Evolutionary conservation across 2,329 filamentous ascomycete genomes (phyloP).

Genomic region (Penicillium sp.): DNA sequence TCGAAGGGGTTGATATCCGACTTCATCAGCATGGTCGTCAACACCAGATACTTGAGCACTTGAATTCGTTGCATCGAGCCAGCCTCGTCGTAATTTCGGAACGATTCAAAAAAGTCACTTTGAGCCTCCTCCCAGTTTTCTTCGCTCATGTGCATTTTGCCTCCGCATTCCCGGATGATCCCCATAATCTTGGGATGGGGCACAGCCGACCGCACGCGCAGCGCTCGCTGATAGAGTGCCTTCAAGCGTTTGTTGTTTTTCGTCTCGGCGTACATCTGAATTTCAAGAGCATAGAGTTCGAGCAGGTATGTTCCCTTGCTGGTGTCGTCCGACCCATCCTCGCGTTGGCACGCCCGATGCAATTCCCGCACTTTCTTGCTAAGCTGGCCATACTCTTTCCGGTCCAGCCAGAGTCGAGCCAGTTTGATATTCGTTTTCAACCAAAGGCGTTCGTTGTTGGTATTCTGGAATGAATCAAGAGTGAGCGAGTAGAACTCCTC

Average conservation of each 20-base stretch:
- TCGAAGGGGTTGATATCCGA: conserved; percentile 99
- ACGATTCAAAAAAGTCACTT: conserved; percentile 97
- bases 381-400: conserved; percentile 79
- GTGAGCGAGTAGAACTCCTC: conserved; percentile 94
- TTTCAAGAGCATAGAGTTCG: conserved; percentile 94
- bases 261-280: conserved; percentile 97
- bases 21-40: conserved; percentile 98
- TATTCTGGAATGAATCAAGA: conserved; percentile 90
- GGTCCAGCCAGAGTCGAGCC: conserved; percentile 83
- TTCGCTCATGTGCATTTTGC: conserved; percentile 99
- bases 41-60: conserved; percentile 92
- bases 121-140: conserved; percentile 98
- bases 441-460: conserved; percentile 96
- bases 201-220: conserved; percentile 92
- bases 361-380: conserved; percentile 83
- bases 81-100: conserved; percentile 97
- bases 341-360: conserved; percentile 80
- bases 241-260: conserved; percentile 98
- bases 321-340: conserved; percentile 78
- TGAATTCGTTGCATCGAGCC: conserved; percentile 94
- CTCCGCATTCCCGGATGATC: conserved; percentile 95
- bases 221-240: conserved; percentile 82
- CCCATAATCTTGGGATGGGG: conserved; percentile 99
- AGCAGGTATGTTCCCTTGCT: conserved; percentile 95
- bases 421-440: conserved; percentile 98